phyloP scores from a whole-genome alignment of 2,329 filamentous ascomycete species.

The Colletotrichum orchidophilum region DNA sequence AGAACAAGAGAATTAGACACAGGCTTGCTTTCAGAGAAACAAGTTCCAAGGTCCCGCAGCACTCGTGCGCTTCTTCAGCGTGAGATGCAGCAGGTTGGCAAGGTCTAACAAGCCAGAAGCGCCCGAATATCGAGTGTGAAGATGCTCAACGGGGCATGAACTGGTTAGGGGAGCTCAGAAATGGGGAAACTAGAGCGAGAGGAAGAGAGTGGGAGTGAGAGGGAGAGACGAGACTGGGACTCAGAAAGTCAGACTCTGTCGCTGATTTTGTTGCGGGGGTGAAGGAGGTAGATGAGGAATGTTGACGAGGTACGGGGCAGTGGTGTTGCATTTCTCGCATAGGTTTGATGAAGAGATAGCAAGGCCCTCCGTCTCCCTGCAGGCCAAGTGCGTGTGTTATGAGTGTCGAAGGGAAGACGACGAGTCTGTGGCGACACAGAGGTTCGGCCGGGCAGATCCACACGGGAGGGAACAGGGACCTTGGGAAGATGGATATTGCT shows the following conservation, averaged over 20 bases:
- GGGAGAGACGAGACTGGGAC: slow-evolving; percentile 29
- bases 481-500: slow-evolving; percentile 32
- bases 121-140: neutral
- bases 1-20: slow-evolving; percentile 31
- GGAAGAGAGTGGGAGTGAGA: slow-evolving; percentile 28
- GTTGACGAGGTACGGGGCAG: slow-evolving; percentile 23
- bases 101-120: slow-evolving; percentile 13
- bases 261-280: slow-evolving; percentile 37
- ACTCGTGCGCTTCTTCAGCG: slow-evolving; percentile 22
- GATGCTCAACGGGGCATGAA: neutral
- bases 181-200: slow-evolving; percentile 16
- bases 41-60: slow-evolving; percentile 20
- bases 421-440: slow-evolving; percentile 29
- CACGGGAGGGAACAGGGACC: slow-evolving; percentile 30
- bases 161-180: slow-evolving; percentile 3
- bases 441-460: slow-evolving; percentile 25
- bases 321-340: slow-evolving; percentile 34
- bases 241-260: slow-evolving; percentile 36
- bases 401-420: slow-evolving; percentile 22
- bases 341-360: slow-evolving; percentile 26
- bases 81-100: neutral
- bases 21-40: slow-evolving; percentile 4
- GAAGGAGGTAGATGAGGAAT: slow-evolving; percentile 35
- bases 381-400: slow-evolving; percentile 23
- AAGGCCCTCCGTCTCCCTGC: slow-evolving; percentile 25